Evolutionary conservation across 2,329 filamentous ascomycete genomes (phyloP).

Genomic region (Cytospora leucostoma): DNA sequence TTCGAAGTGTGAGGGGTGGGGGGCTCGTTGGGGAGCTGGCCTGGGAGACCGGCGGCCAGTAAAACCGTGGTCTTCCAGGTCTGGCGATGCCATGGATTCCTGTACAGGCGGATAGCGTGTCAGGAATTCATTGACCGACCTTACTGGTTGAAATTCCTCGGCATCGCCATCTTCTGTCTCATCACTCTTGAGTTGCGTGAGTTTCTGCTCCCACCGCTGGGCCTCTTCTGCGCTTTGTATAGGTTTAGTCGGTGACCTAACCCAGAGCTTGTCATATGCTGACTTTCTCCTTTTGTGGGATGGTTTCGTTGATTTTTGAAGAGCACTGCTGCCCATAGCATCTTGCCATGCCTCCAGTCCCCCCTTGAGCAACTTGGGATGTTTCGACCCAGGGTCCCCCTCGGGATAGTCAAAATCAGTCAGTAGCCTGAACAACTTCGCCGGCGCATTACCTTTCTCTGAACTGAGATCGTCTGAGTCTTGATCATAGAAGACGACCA

Average conservation of each 20-base stretch:
- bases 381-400: conserved; percentile 40
- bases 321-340: conserved; percentile 70
- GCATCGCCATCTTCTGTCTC: conserved; percentile 12
- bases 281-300: conserved; percentile 28
- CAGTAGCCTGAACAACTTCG: conserved; percentile 75
- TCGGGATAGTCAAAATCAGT: conserved; percentile 74
- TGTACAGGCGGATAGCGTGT: conserved; percentile 73
- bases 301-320: conserved; percentile 49
- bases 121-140: conserved; percentile 64
- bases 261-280: conserved; percentile 34
- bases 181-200: conserved; percentile 38
- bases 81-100: conserved; percentile 56
- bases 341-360: conserved; percentile 87
- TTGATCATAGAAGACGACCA: conserved; percentile 91
- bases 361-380: conserved; percentile 77
- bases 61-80: conserved; percentile 15
- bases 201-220: conserved; percentile 74
- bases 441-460: conserved; percentile 52
- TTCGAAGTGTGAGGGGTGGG: conserved; percentile 41
- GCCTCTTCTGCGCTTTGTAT: conserved; percentile 77
- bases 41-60: conserved; percentile 14
- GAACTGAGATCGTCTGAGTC: conserved; percentile 57
- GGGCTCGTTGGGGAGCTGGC: neutral
- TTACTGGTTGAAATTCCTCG: conserved; percentile 16
- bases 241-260: conserved; percentile 59